Evolutionary conservation across 805 yeast genomes (phyloP), one percentile per base, ranked within the genome.

Genomic region (Jamesozyma lodderae): DNA sequence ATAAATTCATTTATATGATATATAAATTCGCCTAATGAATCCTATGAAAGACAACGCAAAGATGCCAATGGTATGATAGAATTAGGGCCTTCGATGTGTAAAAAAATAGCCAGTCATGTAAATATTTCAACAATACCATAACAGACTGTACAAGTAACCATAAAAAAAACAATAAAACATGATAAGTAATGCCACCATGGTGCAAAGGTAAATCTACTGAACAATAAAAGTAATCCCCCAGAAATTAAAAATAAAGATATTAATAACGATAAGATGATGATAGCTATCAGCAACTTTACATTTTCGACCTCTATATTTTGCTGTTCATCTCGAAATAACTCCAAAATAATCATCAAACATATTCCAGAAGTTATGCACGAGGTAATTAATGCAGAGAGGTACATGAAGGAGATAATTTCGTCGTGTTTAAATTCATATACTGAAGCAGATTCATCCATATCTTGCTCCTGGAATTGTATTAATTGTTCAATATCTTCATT

Each of bases 161-260:
- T 20, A 6, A 54, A 35, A 31, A 57, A 58, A 20, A 57, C 34
- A 2, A 47, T 18, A 31, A 56, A 52, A 31, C 56, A 48, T 15
- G 48, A 41, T 18, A 49, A 32, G 31, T 58, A 58, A 45, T 58
- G 62, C 63, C 63, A 58, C 6, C 48, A 37, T 5, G 63, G 63
- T 3, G 61, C 63, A 24, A 50, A 39, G 1, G 49, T 38, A 38
- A 41, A 55, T 31, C 63, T 46, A 32, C 59, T 57, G 35, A 58
- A 57, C n/a, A 57, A 36, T 2, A 58, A 39, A 13, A 57, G 31
- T 18, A 58, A 36, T 22, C 52, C 46, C 23, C 43, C 19, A 20
- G 50, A 43, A 17, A 51, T 54, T 19, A 57, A 43, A 8, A 49
- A 24, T 23, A 58, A 35, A 6, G 63, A 52, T 8, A 50, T 18